Percentiles rank a stretch among this genome's conserved stretches.
Conservation (phyloP, 345 rosid species). For the Arabis hirsuta region DNA sequence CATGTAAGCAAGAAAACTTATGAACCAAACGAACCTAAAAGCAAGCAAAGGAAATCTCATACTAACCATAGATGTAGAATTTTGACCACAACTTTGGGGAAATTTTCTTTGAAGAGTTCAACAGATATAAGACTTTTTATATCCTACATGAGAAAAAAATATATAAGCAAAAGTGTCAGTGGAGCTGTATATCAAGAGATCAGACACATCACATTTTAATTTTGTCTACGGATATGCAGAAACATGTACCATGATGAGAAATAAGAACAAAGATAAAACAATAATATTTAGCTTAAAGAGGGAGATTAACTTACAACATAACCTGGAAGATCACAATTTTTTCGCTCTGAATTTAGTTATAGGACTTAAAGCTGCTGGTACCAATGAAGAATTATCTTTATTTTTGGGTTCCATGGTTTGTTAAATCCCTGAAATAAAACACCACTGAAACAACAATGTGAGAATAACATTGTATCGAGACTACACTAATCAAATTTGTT, state of each 20-base stretch:
- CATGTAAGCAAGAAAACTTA: too few relatives aligned
- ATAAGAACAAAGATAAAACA: neutral
- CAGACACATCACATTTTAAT: neutral
- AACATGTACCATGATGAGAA: neutral
- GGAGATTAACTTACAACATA: slow-evolving; percentile 66
- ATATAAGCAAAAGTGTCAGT: slow-evolving; percentile 14
- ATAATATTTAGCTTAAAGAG: neutral
- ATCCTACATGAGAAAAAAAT: slow-evolving; percentile 50
- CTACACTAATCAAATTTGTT: too few relatives aligned
- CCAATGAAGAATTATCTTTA: too few relatives aligned
- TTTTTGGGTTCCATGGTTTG: too few relatives aligned
- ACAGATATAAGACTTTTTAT: slow-evolving; percentile 67
- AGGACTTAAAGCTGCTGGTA: too few relatives aligned
- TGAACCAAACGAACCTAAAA: neutral
- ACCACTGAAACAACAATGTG: too few relatives aligned
- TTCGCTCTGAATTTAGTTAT: slow-evolving; percentile 36
- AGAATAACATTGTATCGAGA: too few relatives aligned
- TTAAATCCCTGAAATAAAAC: too few relatives aligned
- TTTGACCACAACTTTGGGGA: slow-evolving; percentile 75
- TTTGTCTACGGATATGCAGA: too few relatives aligned
- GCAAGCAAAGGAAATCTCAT: neutral
- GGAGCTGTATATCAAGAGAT: neutral
- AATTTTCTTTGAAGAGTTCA: slow-evolving; percentile 70
- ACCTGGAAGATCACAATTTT: slow-evolving; percentile 72
- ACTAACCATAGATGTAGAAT: slow-evolving; percentile 75